phyloP scores from a whole-genome alignment of 1,284 basidiomycete species.

The Ganoderma lingzhi region DNA sequence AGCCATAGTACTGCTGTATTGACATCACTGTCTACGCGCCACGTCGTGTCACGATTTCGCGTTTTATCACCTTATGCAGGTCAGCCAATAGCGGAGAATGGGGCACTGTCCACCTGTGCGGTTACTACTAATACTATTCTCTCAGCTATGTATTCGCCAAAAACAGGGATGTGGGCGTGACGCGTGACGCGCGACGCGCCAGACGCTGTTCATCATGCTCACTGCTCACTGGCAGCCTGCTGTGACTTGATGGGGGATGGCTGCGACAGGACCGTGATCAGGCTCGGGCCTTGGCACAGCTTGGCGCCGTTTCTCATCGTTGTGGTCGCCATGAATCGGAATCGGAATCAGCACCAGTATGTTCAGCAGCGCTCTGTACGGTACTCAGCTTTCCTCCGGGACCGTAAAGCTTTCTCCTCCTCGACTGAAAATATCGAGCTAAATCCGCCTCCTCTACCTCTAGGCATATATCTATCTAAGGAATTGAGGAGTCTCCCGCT shows the following conservation, averaged over 20 bases:
- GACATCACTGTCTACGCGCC: background rate
- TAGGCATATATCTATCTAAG: background rate
- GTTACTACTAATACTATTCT: background rate
- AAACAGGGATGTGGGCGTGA: background rate
- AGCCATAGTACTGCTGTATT: slow-evolving; percentile 6
- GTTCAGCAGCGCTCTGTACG: background rate
- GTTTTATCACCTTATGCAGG: background rate
- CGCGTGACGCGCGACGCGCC: background rate
- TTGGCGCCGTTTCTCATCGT: background rate
- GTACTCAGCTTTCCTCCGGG: background rate
- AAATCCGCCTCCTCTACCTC: background rate
- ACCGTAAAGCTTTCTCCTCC: background rate
- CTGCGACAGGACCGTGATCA: too few relatives aligned
- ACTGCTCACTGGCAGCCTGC: too few relatives aligned
- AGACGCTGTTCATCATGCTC: too few relatives aligned
- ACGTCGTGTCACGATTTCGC: background rate
- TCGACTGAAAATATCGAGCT: background rate
- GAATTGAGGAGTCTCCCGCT: background rate
- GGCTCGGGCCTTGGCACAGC: too few relatives aligned
- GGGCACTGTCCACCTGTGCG: background rate
- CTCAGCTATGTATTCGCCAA: background rate
- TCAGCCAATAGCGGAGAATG: background rate
- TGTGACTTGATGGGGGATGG: too few relatives aligned
- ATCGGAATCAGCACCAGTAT: background rate
- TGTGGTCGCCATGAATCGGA: background rate